Evolutionary conservation across 306 rosid species (phyloP).

Genomic region (Cercis canadensis): DNA sequence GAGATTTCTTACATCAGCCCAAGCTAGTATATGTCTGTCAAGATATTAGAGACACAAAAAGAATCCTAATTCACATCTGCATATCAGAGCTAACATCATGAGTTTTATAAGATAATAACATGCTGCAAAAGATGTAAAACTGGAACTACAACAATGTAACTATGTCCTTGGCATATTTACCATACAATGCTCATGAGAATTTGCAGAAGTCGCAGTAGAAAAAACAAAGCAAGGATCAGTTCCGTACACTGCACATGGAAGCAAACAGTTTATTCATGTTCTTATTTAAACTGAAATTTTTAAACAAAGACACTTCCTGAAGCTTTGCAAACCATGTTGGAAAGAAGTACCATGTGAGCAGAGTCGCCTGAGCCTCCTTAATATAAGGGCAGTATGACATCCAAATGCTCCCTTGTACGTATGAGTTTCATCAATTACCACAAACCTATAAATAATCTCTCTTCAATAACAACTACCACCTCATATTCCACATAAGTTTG

Average conservation of each 20-base stretch:
- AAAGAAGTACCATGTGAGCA: constrained; percentile 72
- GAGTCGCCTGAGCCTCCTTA: constrained; percentile 82
- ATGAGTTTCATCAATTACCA: constrained; percentile 92
- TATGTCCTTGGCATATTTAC: constrained; percentile 51
- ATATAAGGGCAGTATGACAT: constrained; percentile 85
- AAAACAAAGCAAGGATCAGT: constrained; percentile 87
- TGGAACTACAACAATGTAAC: constrained; percentile 15
- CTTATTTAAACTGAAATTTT: constrained; percentile 30
- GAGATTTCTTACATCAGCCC: too few relatives aligned
- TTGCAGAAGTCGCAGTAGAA: constrained; percentile 94
- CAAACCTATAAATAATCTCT: constrained; percentile 60
- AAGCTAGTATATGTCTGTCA: too few relatives aligned
- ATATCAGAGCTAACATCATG: constrained; percentile 11
- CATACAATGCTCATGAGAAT: constrained; percentile 88
- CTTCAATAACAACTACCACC: constrained; percentile 21
- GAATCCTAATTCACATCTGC: too few relatives aligned
- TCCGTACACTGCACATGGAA: constrained; percentile 82
- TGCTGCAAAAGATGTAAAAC: constrained; percentile 20
- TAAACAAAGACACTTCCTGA: constrained; percentile 33
- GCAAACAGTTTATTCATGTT: constrained; percentile 26
- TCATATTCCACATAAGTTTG: constrained; percentile 33
- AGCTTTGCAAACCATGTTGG: constrained; percentile 22
- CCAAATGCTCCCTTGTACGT: constrained; percentile 96
- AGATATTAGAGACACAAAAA: too few relatives aligned
- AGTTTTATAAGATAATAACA: constrained; percentile 5